Evolutionary conservation across 2,329 filamentous ascomycete genomes (phyloP).

Genomic region (Phyllosticta citrichinensis): DNA sequence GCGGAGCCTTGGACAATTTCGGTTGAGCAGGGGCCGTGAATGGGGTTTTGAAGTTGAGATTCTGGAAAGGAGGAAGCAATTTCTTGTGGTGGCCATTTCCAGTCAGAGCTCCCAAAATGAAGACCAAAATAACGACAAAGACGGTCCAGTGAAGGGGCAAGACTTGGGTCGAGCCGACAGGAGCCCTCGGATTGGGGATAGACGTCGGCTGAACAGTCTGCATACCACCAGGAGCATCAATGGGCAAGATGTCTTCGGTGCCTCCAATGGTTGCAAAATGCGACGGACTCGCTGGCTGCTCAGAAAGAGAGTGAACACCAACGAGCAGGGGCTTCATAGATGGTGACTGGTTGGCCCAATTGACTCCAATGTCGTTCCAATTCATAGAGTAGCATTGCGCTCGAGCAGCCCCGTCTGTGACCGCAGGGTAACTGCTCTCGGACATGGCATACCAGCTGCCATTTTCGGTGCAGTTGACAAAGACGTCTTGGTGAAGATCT

Average conservation of each 20-base stretch:
- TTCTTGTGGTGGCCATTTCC: slow-evolving; percentile 14
- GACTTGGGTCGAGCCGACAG: background rate
- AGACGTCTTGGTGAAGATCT: slow-evolving; percentile 43
- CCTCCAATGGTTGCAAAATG: slow-evolving; percentile 3
- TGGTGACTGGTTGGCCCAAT: slow-evolving; percentile 20
- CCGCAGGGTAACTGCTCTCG: slow-evolving; percentile 73
- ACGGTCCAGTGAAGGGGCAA: slow-evolving; percentile 6
- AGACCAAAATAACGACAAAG: slow-evolving; percentile 5
- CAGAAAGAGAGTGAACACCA: slow-evolving; percentile 27
- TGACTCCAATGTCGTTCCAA: slow-evolving; percentile 16
- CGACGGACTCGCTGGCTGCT: background rate
- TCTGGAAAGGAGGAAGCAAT: slow-evolving; percentile 18
- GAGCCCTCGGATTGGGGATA: slow-evolving; percentile 11
- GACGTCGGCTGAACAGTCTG: slow-evolving; percentile 2
- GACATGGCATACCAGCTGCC: slow-evolving; percentile 94
- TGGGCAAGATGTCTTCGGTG: slow-evolving; percentile 7
- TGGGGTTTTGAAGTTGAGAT: slow-evolving; percentile 24
- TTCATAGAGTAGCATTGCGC: slow-evolving; percentile 44
- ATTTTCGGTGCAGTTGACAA: slow-evolving; percentile 75
- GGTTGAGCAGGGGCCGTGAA: slow-evolving; percentile 9
- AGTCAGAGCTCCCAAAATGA: slow-evolving; percentile 5
- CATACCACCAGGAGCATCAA: slow-evolving; percentile 16
- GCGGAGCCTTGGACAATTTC: background rate
- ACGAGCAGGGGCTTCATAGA: slow-evolving; percentile 27
- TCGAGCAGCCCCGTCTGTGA: slow-evolving; percentile 57